These are phyloP conservation scores for Linaria vulgaris DNA, from an alignment of 257 asterid species.

Conservation along the genomic window DNA sequence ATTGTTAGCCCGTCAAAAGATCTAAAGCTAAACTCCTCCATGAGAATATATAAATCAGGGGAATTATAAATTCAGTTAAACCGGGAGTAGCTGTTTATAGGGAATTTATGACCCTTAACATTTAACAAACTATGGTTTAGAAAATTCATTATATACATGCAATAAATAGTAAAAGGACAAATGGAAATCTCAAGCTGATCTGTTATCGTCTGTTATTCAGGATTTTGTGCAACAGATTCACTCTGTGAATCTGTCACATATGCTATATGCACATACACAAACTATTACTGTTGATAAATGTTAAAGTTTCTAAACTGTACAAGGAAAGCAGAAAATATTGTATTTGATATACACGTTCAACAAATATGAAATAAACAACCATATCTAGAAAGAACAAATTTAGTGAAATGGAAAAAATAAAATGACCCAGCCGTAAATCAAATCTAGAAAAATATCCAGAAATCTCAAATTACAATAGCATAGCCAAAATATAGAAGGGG, in stretches of 20 bases:
- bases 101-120: neutral
- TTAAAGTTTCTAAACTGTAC: too few relatives aligned
- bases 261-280: too few relatives aligned
- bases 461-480: neutral
- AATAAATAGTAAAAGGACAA: too few relatives aligned
- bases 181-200: too few relatives aligned
- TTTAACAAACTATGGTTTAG: neutral
- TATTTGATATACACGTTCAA: neutral
- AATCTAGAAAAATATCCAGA: neutral
- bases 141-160: neutral
- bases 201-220: too few relatives aligned
- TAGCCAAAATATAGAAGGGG: constrained; percentile 11
- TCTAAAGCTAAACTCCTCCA: neutral
- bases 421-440: neutral
- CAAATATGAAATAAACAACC: neutral
- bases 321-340: neutral
- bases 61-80: neutral
- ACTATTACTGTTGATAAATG: too few relatives aligned
- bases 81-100: neutral
- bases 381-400: neutral
- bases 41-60: neutral
- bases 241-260: too few relatives aligned
- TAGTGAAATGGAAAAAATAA: neutral
- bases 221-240: too few relatives aligned
- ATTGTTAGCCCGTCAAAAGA: neutral